These are phyloP conservation scores for Eucalyptus marginata DNA, from an alignment of 345 rosid species.

Conservation along the genomic window DNA sequence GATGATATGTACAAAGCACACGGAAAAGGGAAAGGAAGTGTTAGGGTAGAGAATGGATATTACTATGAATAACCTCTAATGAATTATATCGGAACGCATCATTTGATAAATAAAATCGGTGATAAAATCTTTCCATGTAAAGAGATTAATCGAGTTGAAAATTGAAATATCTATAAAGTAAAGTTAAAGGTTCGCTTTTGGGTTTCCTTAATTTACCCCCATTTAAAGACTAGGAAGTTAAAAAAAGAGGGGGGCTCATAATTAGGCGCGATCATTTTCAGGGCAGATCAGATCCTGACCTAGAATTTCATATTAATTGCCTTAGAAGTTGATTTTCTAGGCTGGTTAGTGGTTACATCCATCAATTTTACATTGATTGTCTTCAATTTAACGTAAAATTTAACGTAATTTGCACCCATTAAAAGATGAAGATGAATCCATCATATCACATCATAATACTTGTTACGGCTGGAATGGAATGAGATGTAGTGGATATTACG, in stretches of 20 bases:
- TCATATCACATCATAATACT: background rate
- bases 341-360: background rate
- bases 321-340: background rate
- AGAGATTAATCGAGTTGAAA: background rate
- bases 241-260: background rate
- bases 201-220: background rate
- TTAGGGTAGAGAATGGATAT: too few relatives aligned
- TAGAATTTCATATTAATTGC: background rate
- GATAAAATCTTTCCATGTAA: background rate
- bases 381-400: background rate
- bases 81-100: background rate
- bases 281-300: background rate
- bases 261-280: background rate
- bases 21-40: background rate
- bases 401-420: background rate
- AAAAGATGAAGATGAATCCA: background rate
- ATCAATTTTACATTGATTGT: background rate
- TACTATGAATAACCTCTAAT: background rate
- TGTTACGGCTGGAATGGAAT: background rate
- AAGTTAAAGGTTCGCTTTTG: background rate
- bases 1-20: background rate
- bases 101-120: background rate
- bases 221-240: background rate
- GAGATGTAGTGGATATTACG: background rate
- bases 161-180: background rate